phyloP scores from a whole-genome alignment of 1,284 basidiomycete species.

The Heliocybe sulcata region DNA sequence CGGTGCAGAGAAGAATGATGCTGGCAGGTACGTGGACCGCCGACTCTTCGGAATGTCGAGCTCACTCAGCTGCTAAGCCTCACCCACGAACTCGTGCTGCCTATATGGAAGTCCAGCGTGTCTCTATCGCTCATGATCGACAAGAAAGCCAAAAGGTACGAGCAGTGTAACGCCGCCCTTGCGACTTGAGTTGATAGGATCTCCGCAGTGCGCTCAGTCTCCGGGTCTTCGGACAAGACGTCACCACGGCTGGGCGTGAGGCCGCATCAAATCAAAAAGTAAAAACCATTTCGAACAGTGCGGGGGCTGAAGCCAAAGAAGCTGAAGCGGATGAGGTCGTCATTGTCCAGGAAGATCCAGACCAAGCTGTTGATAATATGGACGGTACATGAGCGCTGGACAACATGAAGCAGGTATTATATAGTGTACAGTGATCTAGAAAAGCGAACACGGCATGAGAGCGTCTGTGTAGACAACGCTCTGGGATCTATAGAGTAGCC shows the following conservation, averaged over 20 bases:
- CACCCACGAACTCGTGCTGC: slow-evolving; percentile 70
- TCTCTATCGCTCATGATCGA: slow-evolving; percentile 89
- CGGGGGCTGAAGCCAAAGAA: not conserved
- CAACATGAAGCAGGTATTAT: not conserved
- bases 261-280: slow-evolving; percentile 7
- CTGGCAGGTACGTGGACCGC: slow-evolving; percentile 40
- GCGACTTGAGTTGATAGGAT: not conserved
- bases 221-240: slow-evolving; percentile 72
- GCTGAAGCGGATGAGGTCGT: slow-evolving; percentile 3
- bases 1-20: slow-evolving; percentile 42
- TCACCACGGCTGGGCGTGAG: slow-evolving; percentile 49
- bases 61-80: slow-evolving; percentile 35
- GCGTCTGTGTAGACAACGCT: too few species aligned
- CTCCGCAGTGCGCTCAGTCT: slow-evolving; percentile 61
- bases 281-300: slow-evolving; percentile 2
- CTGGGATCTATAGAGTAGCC: slow-evolving; percentile 26
- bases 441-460: not conserved
- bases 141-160: slow-evolving; percentile 87
- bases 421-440: not conserved
- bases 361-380: not conserved
- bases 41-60: not conserved
- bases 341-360: not conserved
- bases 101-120: slow-evolving; percentile 87
- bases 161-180: not conserved
- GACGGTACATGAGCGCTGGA: slow-evolving; percentile 4